Evolutionary conservation across 2,329 filamentous ascomycete species (phyloP).

Genomic region (Alternaria gansuensis): DNA sequence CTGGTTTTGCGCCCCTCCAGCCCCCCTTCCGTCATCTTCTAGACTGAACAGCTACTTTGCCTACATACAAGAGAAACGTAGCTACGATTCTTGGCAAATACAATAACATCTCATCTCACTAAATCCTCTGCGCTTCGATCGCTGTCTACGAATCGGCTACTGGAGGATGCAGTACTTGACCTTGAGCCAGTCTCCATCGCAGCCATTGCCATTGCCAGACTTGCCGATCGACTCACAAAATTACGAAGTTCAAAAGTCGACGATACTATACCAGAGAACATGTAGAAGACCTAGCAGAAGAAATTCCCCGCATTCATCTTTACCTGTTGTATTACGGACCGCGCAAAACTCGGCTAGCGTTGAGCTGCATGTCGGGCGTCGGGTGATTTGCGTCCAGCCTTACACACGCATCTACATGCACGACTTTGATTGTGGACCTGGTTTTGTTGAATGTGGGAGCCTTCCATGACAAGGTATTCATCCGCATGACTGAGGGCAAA

Average conservation of each 20-base stretch:
- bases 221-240: not conserved
- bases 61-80: not conserved
- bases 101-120: not conserved
- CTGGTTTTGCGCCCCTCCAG: not conserved
- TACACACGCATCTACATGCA: not conserved
- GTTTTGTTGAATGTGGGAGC: not conserved
- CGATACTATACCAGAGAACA: not conserved
- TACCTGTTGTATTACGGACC: constrained; percentile 10
- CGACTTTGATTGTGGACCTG: not conserved
- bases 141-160: not conserved
- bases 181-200: not conserved
- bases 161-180: not conserved
- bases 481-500: not conserved
- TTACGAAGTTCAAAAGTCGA: not conserved
- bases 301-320: constrained; percentile 9
- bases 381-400: constrained; percentile 10
- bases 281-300: not conserved
- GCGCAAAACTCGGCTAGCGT: constrained; percentile 9
- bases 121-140: not conserved
- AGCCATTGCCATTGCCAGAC: not conserved
- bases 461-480: not conserved
- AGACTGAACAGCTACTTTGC: not conserved
- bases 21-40: not conserved
- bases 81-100: not conserved
- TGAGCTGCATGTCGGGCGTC: constrained; percentile 8